Conservation (phyloP, 257 asterid species). For the Misopates orontium region DNA sequence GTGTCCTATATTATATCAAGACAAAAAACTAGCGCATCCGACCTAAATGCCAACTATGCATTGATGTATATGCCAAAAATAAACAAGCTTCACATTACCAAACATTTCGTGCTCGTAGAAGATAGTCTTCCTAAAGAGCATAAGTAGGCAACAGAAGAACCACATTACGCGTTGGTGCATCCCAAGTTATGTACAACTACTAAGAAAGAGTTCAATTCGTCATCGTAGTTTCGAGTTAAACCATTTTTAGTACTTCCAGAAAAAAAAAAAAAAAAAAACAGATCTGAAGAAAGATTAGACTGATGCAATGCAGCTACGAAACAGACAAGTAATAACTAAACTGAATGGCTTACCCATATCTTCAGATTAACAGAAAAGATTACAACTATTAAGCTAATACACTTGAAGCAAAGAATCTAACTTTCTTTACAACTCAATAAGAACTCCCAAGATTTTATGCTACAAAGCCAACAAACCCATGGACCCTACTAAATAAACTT, state of each 20-base stretch:
- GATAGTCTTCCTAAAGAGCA: not conserved
- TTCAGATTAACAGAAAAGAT: slow-evolving; percentile 29
- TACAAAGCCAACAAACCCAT: slow-evolving; percentile 31
- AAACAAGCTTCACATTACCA: not conserved
- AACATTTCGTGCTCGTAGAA: not conserved
- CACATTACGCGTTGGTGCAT: not conserved
- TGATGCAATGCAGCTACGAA: slow-evolving; percentile 2
- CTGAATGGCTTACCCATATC: slow-evolving; percentile 37
- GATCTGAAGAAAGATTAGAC: slow-evolving; percentile 36
- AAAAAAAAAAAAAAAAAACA: too few relatives aligned
- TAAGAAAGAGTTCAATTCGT: not conserved
- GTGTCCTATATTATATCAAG: not conserved
- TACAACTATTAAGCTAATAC: slow-evolving; percentile 22
- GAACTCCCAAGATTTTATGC: slow-evolving; percentile 41
- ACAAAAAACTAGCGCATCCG: not conserved
- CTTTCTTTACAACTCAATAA: slow-evolving; percentile 21
- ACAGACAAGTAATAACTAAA: slow-evolving; percentile 9
- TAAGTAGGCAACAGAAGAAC: slow-evolving; percentile 12
- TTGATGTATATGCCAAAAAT: not conserved
- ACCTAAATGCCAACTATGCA: not conserved
- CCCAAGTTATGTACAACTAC: not conserved
- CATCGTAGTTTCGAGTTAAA: not conserved
- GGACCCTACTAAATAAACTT: too few relatives aligned
- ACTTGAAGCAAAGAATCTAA: slow-evolving; percentile 33
- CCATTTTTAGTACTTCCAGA: too few relatives aligned